Percentiles rank a stretch among this genome's conserved stretches.
Conservation (phyloP, 805 yeast genomes). For the Wickerhamomyces hampshirensis region DNA sequence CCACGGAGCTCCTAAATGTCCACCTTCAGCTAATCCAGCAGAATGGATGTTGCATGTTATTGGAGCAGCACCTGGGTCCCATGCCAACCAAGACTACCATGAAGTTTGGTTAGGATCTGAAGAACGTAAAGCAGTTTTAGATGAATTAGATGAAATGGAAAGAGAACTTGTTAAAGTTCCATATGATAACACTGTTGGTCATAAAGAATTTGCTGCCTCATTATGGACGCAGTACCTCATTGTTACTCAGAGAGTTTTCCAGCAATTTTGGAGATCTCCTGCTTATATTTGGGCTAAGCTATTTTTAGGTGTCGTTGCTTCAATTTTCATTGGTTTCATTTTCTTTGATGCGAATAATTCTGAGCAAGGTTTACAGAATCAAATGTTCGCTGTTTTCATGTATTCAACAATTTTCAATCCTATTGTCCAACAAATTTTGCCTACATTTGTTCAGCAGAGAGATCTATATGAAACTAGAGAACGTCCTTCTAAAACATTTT, state of each 20-base stretch:
- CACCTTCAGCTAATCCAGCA: constrained; percentile 70
- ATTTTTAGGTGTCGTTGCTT: constrained; percentile 45
- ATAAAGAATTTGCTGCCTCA: constrained; percentile 40
- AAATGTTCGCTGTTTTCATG: constrained; percentile 75
- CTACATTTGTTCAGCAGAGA: constrained; percentile 57
- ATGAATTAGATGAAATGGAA: constrained; percentile 63
- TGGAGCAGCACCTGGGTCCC: constrained; percentile 80
- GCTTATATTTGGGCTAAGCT: constrained; percentile 56
- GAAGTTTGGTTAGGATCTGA: constrained; percentile 74
- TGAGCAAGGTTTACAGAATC: constrained; percentile 73
- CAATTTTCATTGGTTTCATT: constrained; percentile 71
- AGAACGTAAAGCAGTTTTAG: constrained; percentile 53
- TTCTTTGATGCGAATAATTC: constrained; percentile 64
- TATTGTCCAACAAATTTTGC: constrained; percentile 57
- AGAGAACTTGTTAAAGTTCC: constrained; percentile 42
- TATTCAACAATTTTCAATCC: constrained; percentile 52
- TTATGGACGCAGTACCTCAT: constrained; percentile 35
- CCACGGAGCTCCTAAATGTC: constrained; percentile 65
- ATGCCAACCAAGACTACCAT: constrained; percentile 64
- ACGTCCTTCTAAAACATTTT: constrained; percentile 65
- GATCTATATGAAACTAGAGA: constrained; percentile 69
- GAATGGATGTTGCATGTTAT: constrained; percentile 90
- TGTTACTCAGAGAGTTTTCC: constrained; percentile 51
- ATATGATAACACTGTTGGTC: constrained; percentile 27
- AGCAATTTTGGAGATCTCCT: constrained; percentile 69